These are phyloP conservation scores for Claviceps spartinae DNA, from an alignment of 2,329 filamentous ascomycete genomes.

Conservation along the genomic window DNA sequence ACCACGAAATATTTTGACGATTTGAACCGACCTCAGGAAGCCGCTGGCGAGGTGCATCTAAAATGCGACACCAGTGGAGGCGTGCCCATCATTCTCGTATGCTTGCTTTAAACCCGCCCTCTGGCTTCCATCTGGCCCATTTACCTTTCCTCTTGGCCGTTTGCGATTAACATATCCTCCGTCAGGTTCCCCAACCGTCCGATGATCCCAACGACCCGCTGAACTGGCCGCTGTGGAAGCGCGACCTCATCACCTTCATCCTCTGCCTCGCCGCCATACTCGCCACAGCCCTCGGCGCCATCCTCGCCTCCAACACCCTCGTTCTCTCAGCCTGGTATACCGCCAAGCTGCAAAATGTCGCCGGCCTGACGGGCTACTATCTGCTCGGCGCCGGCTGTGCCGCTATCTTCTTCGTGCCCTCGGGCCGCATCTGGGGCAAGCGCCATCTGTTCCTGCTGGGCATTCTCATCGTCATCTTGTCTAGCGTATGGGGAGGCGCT, in stretches of 20 bases:
- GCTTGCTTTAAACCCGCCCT: conserved; percentile 3
- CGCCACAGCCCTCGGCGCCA: conserved; percentile 69
- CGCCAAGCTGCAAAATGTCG: conserved; percentile 58
- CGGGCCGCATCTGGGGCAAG: conserved; percentile 84
- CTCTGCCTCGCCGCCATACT: conserved; percentile 73
- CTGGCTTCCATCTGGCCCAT: no score
- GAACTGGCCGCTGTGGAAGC: conserved; percentile 72
- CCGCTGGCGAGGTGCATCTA: conserved; percentile 32
- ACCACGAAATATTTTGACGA: conserved; percentile 54
- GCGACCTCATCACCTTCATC: conserved; percentile 65
- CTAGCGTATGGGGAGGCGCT: conserved; percentile 66
- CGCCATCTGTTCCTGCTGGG: conserved; percentile 76
- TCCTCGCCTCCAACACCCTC: conserved; percentile 79
- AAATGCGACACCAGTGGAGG: conserved; percentile 61
- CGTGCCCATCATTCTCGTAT: conserved; percentile 61
- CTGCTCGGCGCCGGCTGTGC: conserved; percentile 70
- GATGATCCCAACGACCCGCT: conserved; percentile 85
- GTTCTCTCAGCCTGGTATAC: conserved; percentile 56
- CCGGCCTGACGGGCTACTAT: conserved; percentile 76
- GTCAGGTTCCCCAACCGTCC: conserved; percentile 62
- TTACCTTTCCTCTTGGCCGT: no score
- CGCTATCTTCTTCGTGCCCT: conserved; percentile 76
- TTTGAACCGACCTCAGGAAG: conserved; percentile 31
- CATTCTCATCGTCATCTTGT: conserved; percentile 56
- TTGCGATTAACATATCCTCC: neutral